Conservation (phyloP, 768 basidiomycete genomes). For the Boletus rubropictus region DNA sequence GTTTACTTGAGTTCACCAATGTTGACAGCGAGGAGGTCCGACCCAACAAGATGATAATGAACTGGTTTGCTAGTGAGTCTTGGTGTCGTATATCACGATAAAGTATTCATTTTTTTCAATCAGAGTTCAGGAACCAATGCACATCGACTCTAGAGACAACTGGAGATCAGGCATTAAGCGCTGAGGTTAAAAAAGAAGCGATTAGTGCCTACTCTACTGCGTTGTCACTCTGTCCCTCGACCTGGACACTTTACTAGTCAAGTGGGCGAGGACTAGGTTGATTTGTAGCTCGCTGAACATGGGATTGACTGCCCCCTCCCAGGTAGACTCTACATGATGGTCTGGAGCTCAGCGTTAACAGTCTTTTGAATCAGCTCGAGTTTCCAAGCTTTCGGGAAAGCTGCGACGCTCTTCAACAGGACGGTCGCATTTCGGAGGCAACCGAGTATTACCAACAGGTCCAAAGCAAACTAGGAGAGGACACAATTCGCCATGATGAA, state of each 20-base stretch:
- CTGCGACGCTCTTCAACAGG: slow-evolving; percentile 2
- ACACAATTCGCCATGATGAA: too few relatives aligned
- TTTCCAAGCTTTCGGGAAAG: not conserved
- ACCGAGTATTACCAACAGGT: not conserved
- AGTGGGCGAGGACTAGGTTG: slow-evolving; percentile 4
- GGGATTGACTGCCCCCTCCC: not conserved
- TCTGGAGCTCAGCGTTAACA: not conserved
- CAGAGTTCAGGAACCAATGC: slow-evolving; percentile 3
- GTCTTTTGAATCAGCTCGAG: not conserved
- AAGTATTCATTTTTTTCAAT: not conserved
- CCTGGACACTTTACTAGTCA: not conserved
- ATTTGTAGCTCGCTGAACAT: not conserved
- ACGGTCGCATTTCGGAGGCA: not conserved
- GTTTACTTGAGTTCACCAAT: not conserved
- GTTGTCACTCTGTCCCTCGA: not conserved
- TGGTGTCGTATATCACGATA: not conserved
- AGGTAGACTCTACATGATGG: not conserved
- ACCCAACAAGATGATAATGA: not conserved
- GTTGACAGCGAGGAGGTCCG: not conserved
- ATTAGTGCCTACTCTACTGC: not conserved
- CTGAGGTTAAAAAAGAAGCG: not conserved
- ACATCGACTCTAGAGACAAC: not conserved
- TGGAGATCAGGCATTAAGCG: not conserved
- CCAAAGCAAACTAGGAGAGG: not conserved
- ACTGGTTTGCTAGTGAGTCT: not conserved